Evolutionary conservation across 495 filamentous ascomycete genomes (phyloP).

Genomic region (Penicillium odoratum): DNA sequence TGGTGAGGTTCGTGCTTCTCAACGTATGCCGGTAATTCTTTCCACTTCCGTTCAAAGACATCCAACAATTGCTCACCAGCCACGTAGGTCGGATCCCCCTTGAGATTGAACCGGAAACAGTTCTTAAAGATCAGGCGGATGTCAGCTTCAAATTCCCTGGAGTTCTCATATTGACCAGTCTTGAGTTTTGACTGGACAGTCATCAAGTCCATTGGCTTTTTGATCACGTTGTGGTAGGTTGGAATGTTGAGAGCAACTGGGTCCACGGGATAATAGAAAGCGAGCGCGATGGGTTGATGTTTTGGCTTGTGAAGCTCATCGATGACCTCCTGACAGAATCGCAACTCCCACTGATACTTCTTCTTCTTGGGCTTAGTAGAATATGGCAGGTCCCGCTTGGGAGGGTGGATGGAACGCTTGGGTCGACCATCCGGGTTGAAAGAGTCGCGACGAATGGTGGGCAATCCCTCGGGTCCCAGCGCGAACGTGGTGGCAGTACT

Average conservation of each 20-base stretch:
- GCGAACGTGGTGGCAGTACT: constrained; percentile 65
- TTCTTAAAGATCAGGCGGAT: constrained; percentile 82
- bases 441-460: constrained; percentile 88
- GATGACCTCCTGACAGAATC: constrained; percentile 82
- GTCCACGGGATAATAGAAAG: constrained; percentile 83
- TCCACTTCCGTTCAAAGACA: constrained; percentile 72
- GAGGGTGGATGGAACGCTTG: constrained; percentile 91
- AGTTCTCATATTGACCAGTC: constrained; percentile 75
- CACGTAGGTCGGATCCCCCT: constrained; percentile 67
- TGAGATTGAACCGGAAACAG: constrained; percentile 87
- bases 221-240: constrained; percentile 87
- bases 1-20: constrained; percentile 66
- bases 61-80: constrained; percentile 70
- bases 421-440: constrained; percentile 74
- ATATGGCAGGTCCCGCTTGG: constrained; percentile 86
- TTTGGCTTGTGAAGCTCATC: constrained; percentile 76
- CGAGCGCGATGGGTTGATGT: constrained; percentile 59
- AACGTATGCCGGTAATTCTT: constrained; percentile 73
- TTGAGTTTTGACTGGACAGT: constrained; percentile 76
- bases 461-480: constrained; percentile 78
- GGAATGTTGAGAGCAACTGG: constrained; percentile 94
- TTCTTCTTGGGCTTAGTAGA: constrained; percentile 84
- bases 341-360: constrained; percentile 84
- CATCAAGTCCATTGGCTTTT: constrained; percentile 90
- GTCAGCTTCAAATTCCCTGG: constrained; percentile 84